These are phyloP conservation scores for Pleurozium schreberi DNA, from an alignment of 225 moss, liverwort and hornwort species.

Conservation along the genomic window DNA sequence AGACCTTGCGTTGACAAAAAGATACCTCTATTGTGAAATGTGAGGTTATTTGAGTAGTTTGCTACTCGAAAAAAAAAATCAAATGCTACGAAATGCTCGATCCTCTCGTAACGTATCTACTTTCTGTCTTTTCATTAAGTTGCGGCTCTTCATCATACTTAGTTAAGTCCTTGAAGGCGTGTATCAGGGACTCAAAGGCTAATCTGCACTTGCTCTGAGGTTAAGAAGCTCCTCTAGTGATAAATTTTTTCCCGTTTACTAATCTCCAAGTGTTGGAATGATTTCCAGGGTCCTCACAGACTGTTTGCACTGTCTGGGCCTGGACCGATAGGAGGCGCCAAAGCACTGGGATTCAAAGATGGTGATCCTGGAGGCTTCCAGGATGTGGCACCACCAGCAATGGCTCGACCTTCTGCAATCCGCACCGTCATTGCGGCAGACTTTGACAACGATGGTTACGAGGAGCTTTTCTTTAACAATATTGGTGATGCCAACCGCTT, in stretches of 20 bases:
- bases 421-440: slow-evolving; percentile 88
- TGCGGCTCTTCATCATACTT: background rate
- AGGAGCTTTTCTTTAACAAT: slow-evolving; percentile 86
- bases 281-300: slow-evolving; percentile 67
- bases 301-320: slow-evolving; percentile 67
- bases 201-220: background rate
- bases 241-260: background rate
- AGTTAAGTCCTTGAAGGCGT: background rate
- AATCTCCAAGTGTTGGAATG: background rate
- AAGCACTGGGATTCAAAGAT: slow-evolving; percentile 59
- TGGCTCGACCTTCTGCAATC: slow-evolving; percentile 72
- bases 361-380: slow-evolving; percentile 60
- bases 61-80: background rate
- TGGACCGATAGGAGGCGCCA: slow-evolving; percentile 67
- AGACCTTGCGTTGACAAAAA: background rate
- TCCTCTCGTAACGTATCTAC: background rate
- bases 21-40: background rate
- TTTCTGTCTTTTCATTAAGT: background rate
- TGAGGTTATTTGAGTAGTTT: background rate
- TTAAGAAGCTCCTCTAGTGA: background rate
- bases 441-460: slow-evolving; percentile 92
- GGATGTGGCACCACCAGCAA: slow-evolving; percentile 63
- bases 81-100: background rate
- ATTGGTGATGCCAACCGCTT: slow-evolving; percentile 73
- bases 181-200: background rate